Percentiles rank a stretch among this genome's conserved stretches.
Evolutionary conservation across 1,139 yeast genomes (phyloP).

Genomic region (Suhomyces atakaporum): DNA sequence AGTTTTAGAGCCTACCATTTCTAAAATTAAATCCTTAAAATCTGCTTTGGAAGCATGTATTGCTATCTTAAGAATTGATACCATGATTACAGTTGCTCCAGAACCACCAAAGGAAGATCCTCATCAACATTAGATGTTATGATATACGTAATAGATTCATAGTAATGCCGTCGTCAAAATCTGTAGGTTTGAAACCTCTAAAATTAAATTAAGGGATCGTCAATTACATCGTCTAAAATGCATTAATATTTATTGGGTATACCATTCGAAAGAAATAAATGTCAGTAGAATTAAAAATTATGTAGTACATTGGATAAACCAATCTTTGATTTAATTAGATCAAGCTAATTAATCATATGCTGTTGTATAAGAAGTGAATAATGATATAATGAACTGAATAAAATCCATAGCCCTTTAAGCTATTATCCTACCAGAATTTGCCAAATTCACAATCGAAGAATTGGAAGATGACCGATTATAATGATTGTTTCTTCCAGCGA

Average conservation of each 20-base stretch:
- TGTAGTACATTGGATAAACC: slow-evolving; percentile 1
- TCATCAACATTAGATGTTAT: slow-evolving; percentile 54
- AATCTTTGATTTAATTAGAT: not conserved
- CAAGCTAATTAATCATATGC: slow-evolving; percentile 2
- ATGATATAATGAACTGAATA: not conserved
- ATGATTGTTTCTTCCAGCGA: slow-evolving; percentile 4
- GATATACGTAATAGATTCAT: slow-evolving; percentile 7
- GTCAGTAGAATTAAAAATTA: slow-evolving; percentile 1
- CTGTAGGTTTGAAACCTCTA: not conserved
- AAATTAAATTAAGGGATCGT: not conserved
- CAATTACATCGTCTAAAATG: not conserved
- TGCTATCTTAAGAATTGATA: slow-evolving; percentile 95
- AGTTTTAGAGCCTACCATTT: slow-evolving; percentile 92
- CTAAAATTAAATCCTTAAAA: slow-evolving; percentile 89
- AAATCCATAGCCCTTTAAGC: slow-evolving; percentile 10
- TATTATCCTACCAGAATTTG: slow-evolving; percentile 12
- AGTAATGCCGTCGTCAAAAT: not conserved
- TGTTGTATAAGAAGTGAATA: slow-evolving; percentile 7
- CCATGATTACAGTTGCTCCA: slow-evolving; percentile 96
- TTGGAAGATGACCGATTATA: slow-evolving; percentile 11
- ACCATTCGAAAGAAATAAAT: not conserved
- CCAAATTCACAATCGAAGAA: slow-evolving; percentile 11
- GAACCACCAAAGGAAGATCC: slow-evolving; percentile 93
- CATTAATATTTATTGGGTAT: too few species aligned
- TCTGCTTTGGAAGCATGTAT: slow-evolving; percentile 98